Base-by-base conservation (phyloP, 306 rosid genomes). In the Inga oerstediana region DNA sequence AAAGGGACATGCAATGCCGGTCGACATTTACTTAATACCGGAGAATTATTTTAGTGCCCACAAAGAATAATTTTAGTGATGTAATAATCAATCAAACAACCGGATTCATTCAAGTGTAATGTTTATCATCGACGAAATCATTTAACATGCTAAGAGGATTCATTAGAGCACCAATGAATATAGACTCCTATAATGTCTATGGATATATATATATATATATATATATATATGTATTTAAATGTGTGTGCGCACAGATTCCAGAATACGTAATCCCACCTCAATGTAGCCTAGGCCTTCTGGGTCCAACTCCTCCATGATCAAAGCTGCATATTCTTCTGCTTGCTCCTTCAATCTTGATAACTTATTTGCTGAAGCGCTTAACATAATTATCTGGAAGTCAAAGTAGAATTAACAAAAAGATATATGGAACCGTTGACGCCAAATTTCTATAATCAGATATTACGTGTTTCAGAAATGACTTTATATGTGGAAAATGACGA, bases 301-400 rank as follows among this genome's bases (percentile, higher is more conserved):
- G 88, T 96, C 99, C 79, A 96, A 85, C 85, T 96, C 99, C 85
- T 96, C 99, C 99, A 96, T 96, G 66, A 96, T 96, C 7, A 96
- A 84, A 80, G 99, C 98, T 77, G 99, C 99, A 86, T 96, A 96
- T 89, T 96, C 99, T 87, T 94, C 99, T n/a, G 99, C 99, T 77
- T 96, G 99, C 84, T 94, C 99, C 88, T 96, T 92, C 88, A 96
- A 82, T 89, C 98, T 92, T 39, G 95, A 90, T 85, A 96, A 88
- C 87, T 91, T 96, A 89, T 96, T 96, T 78, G 99, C 98, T 22
- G 94, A 94, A 59, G 99, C 99, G 75, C 99, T 96, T 83, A 94
- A 87, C 99, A 92, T 91, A 48, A 96, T 96, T 52, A 96, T 94
- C 99, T 96, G 84, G 20, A 35, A 84, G 81, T 72, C 82, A 76